Conservation (phyloP, 805 yeast species). For the Wickerhamomyces hampshirensis region DNA sequence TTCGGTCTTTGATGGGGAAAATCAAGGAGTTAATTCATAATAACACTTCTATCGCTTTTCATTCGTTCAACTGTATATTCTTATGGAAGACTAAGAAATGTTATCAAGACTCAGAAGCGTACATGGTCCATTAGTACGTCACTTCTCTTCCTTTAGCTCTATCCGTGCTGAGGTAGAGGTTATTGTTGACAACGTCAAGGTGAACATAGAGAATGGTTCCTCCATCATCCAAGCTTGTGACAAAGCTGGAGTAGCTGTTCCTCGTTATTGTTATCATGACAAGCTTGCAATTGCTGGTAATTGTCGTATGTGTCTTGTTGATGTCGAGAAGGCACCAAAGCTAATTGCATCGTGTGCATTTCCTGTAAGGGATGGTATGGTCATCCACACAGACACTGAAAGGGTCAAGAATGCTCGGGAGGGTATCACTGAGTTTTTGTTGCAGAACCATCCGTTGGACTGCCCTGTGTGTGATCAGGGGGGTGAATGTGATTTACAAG, state of each 20-base stretch:
- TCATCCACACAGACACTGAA: conserved; percentile 72
- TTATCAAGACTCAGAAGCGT: too few species aligned
- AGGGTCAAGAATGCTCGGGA: conserved; percentile 80
- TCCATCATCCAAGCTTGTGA: conserved; percentile 90
- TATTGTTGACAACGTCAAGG: conserved; percentile 64
- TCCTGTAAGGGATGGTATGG: conserved; percentile 91
- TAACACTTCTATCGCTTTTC: neutral
- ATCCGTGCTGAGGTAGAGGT: conserved; percentile 50
- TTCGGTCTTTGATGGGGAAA: neutral
- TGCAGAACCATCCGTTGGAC: conserved; percentile 87
- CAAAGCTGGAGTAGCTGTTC: conserved; percentile 82
- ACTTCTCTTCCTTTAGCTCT: conserved; percentile 31
- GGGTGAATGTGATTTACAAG: conserved; percentile 91
- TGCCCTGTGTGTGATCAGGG: conserved; percentile 94
- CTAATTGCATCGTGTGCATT: conserved; percentile 87
- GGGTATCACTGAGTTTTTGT: conserved; percentile 84
- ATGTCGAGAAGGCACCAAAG: conserved; percentile 84
- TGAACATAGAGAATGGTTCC: conserved; percentile 78
- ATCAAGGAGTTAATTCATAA: neutral
- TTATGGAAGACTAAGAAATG: too few species aligned
- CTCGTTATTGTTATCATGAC: conserved; percentile 89
- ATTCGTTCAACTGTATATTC: too few species aligned
- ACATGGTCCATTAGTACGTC: conserved; percentile 10
- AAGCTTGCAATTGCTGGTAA: conserved; percentile 88
- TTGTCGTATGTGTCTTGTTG: conserved; percentile 91